A percentile compares a stretch with the other conserved stretches of the same genome.
phyloP scores from a whole-genome alignment of 305 asterid species.

The Withania somnifera region DNA sequence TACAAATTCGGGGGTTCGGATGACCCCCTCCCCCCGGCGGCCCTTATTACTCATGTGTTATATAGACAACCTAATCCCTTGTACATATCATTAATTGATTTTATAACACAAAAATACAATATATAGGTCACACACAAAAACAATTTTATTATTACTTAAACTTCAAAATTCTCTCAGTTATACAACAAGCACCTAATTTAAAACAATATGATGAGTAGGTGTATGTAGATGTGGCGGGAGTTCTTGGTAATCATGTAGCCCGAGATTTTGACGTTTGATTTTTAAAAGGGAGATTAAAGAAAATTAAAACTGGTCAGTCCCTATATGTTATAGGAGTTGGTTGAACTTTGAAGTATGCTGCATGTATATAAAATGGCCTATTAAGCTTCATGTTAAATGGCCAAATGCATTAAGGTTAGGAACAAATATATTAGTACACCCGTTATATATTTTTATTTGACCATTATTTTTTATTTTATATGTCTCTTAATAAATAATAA shows the following conservation, averaged over 20 bases:
- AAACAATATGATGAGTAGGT: neutral
- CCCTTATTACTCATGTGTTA: too few species aligned
- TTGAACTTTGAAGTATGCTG: neutral
- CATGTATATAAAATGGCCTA: neutral
- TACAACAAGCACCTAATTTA: neutral
- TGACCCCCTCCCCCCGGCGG: too few species aligned
- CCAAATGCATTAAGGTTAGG: neutral
- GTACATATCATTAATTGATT: neutral
- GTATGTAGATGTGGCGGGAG: neutral
- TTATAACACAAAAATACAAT: too few species aligned
- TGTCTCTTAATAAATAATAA: too few species aligned
- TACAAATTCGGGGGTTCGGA: too few species aligned
- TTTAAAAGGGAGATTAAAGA: neutral
- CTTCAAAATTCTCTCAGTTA: neutral
- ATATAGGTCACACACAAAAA: neutral
- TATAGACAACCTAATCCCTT: too few species aligned
- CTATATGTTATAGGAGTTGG: neutral
- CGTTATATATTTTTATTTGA: too few species aligned
- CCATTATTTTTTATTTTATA: too few species aligned
- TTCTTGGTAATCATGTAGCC: neutral
- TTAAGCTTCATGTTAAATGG: neutral
- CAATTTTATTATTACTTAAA: neutral
- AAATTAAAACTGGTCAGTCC: neutral
- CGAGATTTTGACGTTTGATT: neutral
- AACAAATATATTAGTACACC: neutral